A percentile compares a stretch with the other conserved stretches of the same genome.
Evolutionary conservation across 306 rosid genomes (phyloP).

Genomic region (Amphicarpaea edgeworthii): DNA sequence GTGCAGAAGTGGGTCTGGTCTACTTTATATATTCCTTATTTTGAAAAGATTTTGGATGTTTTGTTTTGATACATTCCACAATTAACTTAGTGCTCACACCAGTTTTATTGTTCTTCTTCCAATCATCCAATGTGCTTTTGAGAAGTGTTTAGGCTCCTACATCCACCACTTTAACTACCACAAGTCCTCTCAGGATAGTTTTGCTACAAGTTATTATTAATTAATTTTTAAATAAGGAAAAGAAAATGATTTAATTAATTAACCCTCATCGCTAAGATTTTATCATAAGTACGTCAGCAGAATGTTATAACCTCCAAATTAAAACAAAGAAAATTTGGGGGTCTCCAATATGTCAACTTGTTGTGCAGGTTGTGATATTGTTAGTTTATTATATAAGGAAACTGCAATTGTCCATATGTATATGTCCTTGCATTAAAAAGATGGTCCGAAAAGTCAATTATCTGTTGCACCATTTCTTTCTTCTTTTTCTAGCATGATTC

Average conservation of each 20-base stretch:
- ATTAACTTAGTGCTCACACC: slow-evolving; percentile 41
- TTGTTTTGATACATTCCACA: slow-evolving; percentile 24
- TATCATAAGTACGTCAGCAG: slow-evolving; percentile 45
- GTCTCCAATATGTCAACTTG: slow-evolving; percentile 30
- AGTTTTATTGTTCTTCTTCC: slow-evolving; percentile 33
- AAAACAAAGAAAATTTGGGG: slow-evolving; percentile 1
- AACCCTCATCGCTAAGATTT: neutral
- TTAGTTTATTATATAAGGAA: slow-evolving; percentile 32
- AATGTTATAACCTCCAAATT: slow-evolving; percentile 12
- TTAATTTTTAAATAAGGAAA: slow-evolving; percentile 30
- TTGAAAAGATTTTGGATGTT: neutral
- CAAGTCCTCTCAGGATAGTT: slow-evolving; percentile 18
- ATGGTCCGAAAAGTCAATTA: slow-evolving; percentile 58
- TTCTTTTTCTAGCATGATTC: slow-evolving; percentile 52
- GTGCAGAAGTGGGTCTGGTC: slow-evolving; percentile 36
- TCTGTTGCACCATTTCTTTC: slow-evolving; percentile 66
- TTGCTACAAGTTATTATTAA: neutral
- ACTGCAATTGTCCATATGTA: slow-evolving; percentile 14
- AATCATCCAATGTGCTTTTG: slow-evolving; percentile 48
- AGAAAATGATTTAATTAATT: neutral
- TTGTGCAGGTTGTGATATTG: slow-evolving; percentile 33
- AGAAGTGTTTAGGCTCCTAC: slow-evolving; percentile 44
- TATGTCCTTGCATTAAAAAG: slow-evolving; percentile 51
- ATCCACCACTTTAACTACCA: slow-evolving; percentile 52
- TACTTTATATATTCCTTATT: slow-evolving; percentile 28